Evolutionary conservation across 306 rosid genomes (phyloP).

Genomic region (Vigna nakashimae): DNA sequence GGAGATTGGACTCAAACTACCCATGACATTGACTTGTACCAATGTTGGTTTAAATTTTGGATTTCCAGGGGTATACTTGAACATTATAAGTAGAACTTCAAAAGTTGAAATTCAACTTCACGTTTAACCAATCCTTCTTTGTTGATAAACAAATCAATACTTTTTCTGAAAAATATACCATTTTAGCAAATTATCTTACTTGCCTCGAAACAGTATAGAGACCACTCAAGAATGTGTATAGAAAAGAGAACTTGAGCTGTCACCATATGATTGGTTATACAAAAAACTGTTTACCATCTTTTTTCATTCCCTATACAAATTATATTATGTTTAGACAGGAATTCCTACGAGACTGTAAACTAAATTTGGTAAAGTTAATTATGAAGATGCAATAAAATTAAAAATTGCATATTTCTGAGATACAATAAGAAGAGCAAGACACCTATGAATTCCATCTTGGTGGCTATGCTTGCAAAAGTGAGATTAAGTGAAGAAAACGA

Average conservation of each 20-base stretch:
- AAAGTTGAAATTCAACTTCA: slow-evolving; percentile 33
- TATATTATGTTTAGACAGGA: not conserved
- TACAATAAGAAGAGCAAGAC: not conserved
- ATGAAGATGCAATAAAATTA: slow-evolving; percentile 27
- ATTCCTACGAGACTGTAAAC: not conserved
- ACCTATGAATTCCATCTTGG: not conserved
- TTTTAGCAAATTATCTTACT: not conserved
- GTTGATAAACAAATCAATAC: not conserved
- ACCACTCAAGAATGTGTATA: not conserved
- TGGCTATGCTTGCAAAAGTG: not conserved
- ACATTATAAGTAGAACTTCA: slow-evolving; percentile 19
- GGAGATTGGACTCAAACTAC: slow-evolving; percentile 4
- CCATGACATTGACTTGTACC: slow-evolving; percentile 11
- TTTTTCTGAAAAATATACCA: not conserved
- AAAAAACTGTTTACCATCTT: not conserved
- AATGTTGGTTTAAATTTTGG: not conserved
- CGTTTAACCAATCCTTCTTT: slow-evolving; percentile 30
- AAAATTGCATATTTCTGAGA: not conserved
- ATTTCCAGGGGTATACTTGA: not conserved
- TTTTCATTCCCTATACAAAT: not conserved
- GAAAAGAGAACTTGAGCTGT: not conserved
- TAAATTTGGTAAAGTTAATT: not conserved
- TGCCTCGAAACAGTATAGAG: slow-evolving; percentile 15
- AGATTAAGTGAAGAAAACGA: slow-evolving; percentile 5
- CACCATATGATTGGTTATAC: not conserved